Evolutionary conservation across 2,329 filamentous ascomycete species (phyloP).

Genomic region (Epicoccum sorghinum): DNA sequence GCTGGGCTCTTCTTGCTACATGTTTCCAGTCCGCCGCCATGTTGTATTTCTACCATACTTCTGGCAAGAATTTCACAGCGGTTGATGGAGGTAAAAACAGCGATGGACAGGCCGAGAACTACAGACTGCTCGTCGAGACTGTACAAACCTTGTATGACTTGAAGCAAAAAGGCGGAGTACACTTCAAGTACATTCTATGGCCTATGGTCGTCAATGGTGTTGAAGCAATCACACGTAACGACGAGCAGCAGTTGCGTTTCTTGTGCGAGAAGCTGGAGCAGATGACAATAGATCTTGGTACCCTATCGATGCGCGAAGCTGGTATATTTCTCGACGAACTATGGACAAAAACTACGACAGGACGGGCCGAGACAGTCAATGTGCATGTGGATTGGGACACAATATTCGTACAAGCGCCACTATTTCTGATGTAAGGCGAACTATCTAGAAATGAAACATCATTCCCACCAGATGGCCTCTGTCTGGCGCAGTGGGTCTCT

Average conservation of each 20-base stretch:
- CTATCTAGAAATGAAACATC: too few species aligned
- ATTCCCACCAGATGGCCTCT: too few species aligned
- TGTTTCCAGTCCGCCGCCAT: neutral
- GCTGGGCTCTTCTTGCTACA: slow-evolving; percentile 4
- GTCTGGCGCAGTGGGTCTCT: too few species aligned
- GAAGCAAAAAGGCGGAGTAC: neutral
- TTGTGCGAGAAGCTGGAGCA: slow-evolving; percentile 1
- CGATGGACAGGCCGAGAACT: neutral
- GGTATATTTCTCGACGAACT: neutral
- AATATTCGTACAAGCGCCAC: too few species aligned
- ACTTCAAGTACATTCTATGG: slow-evolving; percentile 5
- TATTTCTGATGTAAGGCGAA: too few species aligned
- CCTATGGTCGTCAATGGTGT: slow-evolving; percentile 5
- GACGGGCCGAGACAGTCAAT: too few species aligned
- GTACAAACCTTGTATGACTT: neutral
- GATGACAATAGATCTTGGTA: slow-evolving; percentile 8
- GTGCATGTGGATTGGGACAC: too few species aligned
- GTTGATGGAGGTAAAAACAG: neutral
- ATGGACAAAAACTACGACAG: neutral
- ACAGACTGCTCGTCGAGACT: neutral
- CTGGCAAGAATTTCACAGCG: too few species aligned
- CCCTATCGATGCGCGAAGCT: slow-evolving; percentile 9
- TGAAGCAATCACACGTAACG: neutral
- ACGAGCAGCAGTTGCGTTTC: neutral
- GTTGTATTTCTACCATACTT: neutral